These are phyloP conservation scores for Dioscorea alata DNA, from an alignment of 106 monocot genomes.

Conservation along the genomic window DNA sequence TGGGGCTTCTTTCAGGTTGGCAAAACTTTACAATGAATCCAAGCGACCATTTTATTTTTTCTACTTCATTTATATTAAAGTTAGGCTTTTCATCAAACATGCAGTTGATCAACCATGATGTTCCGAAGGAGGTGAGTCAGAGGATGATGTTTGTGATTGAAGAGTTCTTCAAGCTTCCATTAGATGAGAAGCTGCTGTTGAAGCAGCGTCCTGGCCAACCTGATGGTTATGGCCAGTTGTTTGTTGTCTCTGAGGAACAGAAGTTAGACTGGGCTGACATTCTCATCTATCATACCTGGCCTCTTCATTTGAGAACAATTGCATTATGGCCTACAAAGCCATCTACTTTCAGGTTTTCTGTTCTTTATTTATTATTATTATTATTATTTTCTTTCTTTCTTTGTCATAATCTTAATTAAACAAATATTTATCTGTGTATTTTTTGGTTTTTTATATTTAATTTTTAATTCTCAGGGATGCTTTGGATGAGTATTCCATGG, in stretches of 20 bases:
- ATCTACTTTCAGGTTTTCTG: too few relatives aligned
- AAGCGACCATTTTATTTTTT: too few relatives aligned
- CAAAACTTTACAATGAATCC: too few relatives aligned
- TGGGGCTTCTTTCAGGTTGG: too few relatives aligned
- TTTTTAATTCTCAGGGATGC: slow-evolving; percentile 9
- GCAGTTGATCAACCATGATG: slow-evolving; percentile 5
- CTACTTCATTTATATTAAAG: not conserved
- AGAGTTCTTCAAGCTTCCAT: too few relatives aligned
- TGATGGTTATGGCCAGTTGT: slow-evolving; percentile 8
- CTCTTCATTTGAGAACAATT: not conserved
- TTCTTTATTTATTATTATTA: too few relatives aligned
- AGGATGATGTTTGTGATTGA: not conserved
- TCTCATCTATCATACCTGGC: not conserved
- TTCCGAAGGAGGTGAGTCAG: not conserved
- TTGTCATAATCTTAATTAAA: too few relatives aligned
- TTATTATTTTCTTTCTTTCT: too few relatives aligned
- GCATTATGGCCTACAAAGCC: slow-evolving; percentile 4
- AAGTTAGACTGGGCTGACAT: slow-evolving; percentile 2
- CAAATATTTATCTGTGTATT: too few relatives aligned
- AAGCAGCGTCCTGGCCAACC: not conserved
- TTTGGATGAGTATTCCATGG: not conserved
- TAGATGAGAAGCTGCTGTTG: not conserved
- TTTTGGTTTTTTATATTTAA: too few relatives aligned
- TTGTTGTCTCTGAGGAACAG: slow-evolving; percentile 6
- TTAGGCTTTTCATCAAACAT: not conserved